Base-by-base conservation (phyloP, 495 filamentous ascomycete species). In the Neurospora tetrasperma region DNA sequence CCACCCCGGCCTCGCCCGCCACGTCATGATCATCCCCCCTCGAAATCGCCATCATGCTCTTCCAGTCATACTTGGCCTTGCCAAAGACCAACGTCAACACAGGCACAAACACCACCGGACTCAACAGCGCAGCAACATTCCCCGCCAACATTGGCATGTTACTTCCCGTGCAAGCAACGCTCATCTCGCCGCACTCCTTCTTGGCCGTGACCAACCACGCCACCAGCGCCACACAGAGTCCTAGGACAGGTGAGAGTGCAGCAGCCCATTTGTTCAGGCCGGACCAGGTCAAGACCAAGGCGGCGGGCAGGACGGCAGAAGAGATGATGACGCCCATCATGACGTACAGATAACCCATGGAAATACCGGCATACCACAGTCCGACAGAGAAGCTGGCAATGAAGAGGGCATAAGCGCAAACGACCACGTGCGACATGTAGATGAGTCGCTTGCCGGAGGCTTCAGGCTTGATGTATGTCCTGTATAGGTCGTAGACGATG, bases 321-420 rank as follows among this genome's bases (percentile, higher is more conserved):
- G 91, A 93, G 74, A 97, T 94, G 74, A 97, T 94, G 46, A 95
- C 92, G 11, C 94, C 94, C 94, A 97, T 97, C 74, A 97, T 88
- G 35, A 97, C 85, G 79, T 97, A 95, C 20, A 97, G 80, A 62
- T 87, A 89, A 8, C 86, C 86, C 84, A 88, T 86, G 0, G 83
- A 85, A 40, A 88, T 82, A 9, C 85, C 86, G 1, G 84, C 85
- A 71, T 89, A 95, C 83, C 88, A 92, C 4, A 97, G 88, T 7
- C 91, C 93, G 11, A 92, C 94, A 9, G 90, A 89, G 80, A 97
- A 97, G 2, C 82, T 90, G 8, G 95, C 94, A 86, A 98, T 97
- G 75, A 93, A 85, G 46, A 97, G 76, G 4, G 92, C 92, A 77
- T 93, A 98, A 12, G 84, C 83, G 38, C 94, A 79, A 71, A 96